Conservation (phyloP, 108 stramenopile species). For the Pelagomonas calceolata region DNA sequence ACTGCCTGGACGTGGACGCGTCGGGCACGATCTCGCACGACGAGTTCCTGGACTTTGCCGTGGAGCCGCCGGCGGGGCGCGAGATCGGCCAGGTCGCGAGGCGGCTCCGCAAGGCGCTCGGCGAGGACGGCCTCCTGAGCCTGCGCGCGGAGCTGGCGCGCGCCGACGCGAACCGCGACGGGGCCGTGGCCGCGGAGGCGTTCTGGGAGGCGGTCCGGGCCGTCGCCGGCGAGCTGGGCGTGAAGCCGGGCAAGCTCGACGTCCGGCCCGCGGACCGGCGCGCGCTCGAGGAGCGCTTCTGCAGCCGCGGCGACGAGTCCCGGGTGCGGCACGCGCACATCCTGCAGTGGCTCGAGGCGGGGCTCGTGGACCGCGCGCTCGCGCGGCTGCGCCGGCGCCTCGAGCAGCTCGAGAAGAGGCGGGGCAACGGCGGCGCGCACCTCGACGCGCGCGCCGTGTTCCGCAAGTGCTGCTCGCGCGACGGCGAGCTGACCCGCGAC, state of each 20-base stretch:
- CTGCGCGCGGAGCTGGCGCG: no score
- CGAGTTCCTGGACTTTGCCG: background rate
- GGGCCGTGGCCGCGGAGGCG: no score
- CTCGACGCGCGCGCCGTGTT: background rate
- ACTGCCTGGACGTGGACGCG: background rate
- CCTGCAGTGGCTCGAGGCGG: background rate
- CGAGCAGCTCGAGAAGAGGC: background rate
- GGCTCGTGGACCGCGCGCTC: background rate
- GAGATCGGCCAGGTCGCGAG: background rate
- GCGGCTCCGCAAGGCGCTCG: background rate
- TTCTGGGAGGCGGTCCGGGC: no score
- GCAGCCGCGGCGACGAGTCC: background rate
- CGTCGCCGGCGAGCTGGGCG: no score
- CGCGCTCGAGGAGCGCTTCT: background rate
- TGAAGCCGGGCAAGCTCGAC: no score
- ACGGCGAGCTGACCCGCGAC: background rate
- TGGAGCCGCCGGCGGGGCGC: background rate
- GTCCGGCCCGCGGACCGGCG: no score
- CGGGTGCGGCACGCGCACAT: background rate
- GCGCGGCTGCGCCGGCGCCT: background rate
- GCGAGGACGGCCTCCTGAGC: background rate
- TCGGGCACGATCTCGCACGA: background rate
- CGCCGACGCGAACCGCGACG: no score
- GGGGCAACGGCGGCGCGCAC: background rate
- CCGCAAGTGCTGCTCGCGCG: background rate